Conservation (phyloP, 2,329 filamentous ascomycete genomes). For the Xylaria sp. region DNA sequence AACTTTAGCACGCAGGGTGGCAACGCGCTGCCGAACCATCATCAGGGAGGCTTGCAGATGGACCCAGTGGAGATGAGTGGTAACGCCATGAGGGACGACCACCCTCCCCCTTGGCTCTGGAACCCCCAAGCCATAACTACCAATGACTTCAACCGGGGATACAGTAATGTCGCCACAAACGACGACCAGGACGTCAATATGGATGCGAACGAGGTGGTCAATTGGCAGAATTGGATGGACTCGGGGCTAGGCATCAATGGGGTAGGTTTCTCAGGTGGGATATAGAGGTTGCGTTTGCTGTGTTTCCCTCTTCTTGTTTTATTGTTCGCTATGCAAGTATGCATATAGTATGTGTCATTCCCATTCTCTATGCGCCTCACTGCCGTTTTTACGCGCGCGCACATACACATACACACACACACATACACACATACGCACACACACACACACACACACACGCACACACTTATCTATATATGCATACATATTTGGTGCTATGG, state of each 20-base stretch:
- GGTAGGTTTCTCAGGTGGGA: conserved; percentile 47
- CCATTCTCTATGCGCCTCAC: background rate
- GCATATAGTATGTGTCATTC: background rate
- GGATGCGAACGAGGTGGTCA: conserved; percentile 55
- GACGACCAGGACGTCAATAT: conserved; percentile 48
- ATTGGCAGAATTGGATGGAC: conserved; percentile 61
- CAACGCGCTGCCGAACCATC: conserved; percentile 18
- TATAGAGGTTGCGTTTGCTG: conserved; percentile 34
- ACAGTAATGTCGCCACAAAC: conserved; percentile 33
- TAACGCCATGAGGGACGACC: conserved; percentile 45
- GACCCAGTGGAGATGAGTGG: conserved; percentile 8
- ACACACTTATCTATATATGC: background rate
- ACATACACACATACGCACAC: too few species aligned
- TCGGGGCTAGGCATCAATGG: conserved; percentile 45
- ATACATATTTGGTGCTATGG: conserved; percentile 3
- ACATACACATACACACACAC: background rate
- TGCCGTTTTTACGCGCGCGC: background rate
- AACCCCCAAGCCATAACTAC: conserved; percentile 39
- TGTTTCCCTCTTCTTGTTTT: background rate
- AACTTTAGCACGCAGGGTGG: conserved; percentile 29
- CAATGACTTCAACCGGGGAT: conserved; percentile 12
- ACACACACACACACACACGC: background rate
- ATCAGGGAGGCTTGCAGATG: conserved; percentile 7
- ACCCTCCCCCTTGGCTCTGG: conserved; percentile 58
- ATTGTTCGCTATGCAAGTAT: background rate